Percentiles rank a stretch among this genome's conserved stretches.
These are phyloP conservation scores for Aspergillus coremiiformis DNA, from an alignment of 495 filamentous ascomycete genomes.

Conservation along the genomic window DNA sequence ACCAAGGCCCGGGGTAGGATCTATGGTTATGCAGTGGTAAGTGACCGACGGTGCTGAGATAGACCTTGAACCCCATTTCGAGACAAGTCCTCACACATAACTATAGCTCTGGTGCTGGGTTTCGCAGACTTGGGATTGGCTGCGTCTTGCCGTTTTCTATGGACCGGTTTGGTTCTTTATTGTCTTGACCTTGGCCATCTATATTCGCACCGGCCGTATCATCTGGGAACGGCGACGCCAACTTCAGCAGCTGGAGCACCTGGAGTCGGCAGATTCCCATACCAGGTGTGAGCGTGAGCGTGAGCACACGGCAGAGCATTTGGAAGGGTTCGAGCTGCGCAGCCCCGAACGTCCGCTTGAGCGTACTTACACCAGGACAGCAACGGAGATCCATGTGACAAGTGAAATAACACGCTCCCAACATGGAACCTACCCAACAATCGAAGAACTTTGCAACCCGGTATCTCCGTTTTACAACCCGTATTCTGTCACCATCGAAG, in stretches of 20 bases:
- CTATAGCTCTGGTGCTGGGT: slow-evolving; percentile 79
- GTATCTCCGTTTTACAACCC: slow-evolving; percentile 14
- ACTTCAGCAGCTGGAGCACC: slow-evolving; percentile 32
- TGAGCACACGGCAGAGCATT: neutral
- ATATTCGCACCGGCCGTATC: slow-evolving; percentile 60
- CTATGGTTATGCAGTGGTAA: slow-evolving; percentile 67
- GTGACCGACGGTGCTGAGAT: slow-evolving; percentile 1
- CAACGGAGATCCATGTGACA: slow-evolving; percentile 50
- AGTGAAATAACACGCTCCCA: slow-evolving; percentile 25
- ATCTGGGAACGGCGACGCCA: slow-evolving; percentile 52
- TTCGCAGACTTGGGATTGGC: slow-evolving; percentile 55
- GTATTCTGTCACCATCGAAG: slow-evolving; percentile 35
- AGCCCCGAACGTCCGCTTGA: slow-evolving; percentile 16
- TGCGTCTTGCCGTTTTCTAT: slow-evolving; percentile 74
- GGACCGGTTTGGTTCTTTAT: slow-evolving; percentile 80
- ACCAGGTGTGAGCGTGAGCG: neutral
- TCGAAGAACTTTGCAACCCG: neutral
- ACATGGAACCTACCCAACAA: neutral
- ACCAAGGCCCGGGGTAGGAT: slow-evolving; percentile 43
- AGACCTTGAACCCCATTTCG: neutral
- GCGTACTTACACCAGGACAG: slow-evolving; percentile 51
- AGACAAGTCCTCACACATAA: neutral
- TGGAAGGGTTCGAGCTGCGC: slow-evolving; percentile 7
- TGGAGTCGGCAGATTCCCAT: slow-evolving; percentile 26
- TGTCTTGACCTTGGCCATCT: slow-evolving; percentile 62